Conservation (phyloP, 257 asterid species). For the Rhazya stricta region DNA sequence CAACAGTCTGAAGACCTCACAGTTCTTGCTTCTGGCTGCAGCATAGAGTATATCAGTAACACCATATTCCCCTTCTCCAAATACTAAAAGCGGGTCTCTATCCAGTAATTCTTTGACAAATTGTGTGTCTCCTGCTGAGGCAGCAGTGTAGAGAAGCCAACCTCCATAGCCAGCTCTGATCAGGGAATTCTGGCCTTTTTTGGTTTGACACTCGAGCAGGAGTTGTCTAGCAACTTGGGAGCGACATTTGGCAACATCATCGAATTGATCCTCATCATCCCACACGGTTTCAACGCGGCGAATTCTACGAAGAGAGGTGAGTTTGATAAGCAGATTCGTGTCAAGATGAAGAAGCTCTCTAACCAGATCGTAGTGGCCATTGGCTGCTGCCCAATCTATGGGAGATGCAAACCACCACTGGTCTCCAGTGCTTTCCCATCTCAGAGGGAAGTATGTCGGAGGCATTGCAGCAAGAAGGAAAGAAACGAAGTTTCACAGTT, state of each 20-base stretch:
- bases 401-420: constrained; percentile 99
- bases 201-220: constrained; percentile 49
- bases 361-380: constrained; percentile 85
- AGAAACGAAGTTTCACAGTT: not conserved
- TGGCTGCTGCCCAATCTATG: constrained; percentile 94
- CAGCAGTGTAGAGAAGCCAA: constrained; percentile 93
- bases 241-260: constrained; percentile 61
- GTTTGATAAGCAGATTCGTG: constrained; percentile 72
- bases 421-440: constrained; percentile 89
- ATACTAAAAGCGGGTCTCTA: constrained; percentile 65
- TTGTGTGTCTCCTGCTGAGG: constrained; percentile 66
- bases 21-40: constrained; percentile 63
- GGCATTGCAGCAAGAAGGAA: constrained; percentile 29
- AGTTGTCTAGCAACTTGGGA: constrained; percentile 63
- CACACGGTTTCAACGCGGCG: constrained; percentile 83
- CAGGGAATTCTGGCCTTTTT: constrained; percentile 54
- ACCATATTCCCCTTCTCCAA: constrained; percentile 96
- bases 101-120: constrained; percentile 59
- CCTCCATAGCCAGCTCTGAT: constrained; percentile 94
- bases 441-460: constrained; percentile 52
- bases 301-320: constrained; percentile 74
- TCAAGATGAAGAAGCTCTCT: constrained; percentile 73
- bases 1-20: constrained; percentile 54
- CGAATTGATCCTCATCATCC: constrained; percentile 62
- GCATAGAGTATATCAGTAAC: constrained; percentile 81